Evolutionary conservation across 2,329 filamentous ascomycete genomes (phyloP), one percentile per base, ranked within the genome.

Genomic region (Fusarium sp.): DNA sequence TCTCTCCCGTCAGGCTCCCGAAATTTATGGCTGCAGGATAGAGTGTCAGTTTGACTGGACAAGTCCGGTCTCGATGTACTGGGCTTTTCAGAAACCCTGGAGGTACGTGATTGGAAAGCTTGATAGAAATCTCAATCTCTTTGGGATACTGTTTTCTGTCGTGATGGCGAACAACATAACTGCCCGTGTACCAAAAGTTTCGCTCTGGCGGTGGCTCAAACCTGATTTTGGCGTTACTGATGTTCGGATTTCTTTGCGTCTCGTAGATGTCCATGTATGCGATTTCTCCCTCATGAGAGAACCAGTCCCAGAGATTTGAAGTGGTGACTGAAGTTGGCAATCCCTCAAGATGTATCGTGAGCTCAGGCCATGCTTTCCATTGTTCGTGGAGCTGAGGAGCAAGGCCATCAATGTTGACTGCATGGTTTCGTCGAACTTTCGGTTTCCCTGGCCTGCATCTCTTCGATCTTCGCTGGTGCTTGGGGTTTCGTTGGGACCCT

Each of bases 201-300:
- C 74, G 74, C 14, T 75, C 51, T 0, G 90, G 89, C 0, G 89
- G 87, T 1, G 90, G 90, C 78, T 85, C 87, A 70, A 93, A 92
- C 5, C 83, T 84, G 39, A 93, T 80, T 78, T 32, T 82, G 66
- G n/a, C 87, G 82, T 36, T 81, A 71, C 11, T 74, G 68, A 55
- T 83, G 77, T 52, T 57, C 7, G 63, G 22, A 5, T 41, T 54
- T 12, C 36, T 34, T 11, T 42, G 26, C 5, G 60, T 34, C 8
- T 75, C 72, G 15, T 84, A 86, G 3, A 93, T 82, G 20, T 92
- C 89, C 41, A 93, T 88, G 41, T 82, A 87, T 7, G 80, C 81
- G 18, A 94, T 85, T 11, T 82, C 82, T 2, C 91, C 90, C 66
- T 89, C 83, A 0, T 75, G 68, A 4, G 82, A 79, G 69, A 94